phyloP scores from a whole-genome alignment of 2,329 filamentous ascomycete genomes.

The Aspergillus luchuensis region DNA sequence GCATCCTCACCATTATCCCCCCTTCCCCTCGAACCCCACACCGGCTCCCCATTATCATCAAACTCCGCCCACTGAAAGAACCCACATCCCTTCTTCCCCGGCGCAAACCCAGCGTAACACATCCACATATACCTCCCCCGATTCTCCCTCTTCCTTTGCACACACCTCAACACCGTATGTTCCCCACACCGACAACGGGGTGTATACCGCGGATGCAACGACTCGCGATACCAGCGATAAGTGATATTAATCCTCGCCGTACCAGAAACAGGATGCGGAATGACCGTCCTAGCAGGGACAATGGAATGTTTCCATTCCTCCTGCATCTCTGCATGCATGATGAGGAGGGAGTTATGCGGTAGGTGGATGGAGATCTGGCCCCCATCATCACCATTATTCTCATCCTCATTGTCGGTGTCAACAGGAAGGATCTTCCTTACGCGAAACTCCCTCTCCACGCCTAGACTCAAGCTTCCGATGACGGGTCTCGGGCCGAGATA shows the following conservation, averaged over 20 bases:
- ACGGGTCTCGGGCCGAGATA: conserved; percentile 87
- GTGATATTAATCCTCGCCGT: conserved; percentile 89
- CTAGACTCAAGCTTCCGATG: conserved; percentile 87
- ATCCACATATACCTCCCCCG: conserved; percentile 89
- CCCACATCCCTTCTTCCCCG: conserved; percentile 60
- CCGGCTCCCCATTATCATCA: conserved; percentile 79
- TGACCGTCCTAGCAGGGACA: conserved; percentile 71
- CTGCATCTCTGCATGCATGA: conserved; percentile 99
- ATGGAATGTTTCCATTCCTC: conserved; percentile 95
- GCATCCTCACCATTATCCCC: conserved; percentile 23
- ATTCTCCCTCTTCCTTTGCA: conserved; percentile 75
- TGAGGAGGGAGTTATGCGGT: conserved; percentile 86
- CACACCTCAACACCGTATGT: conserved; percentile 70
- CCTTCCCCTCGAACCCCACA: conserved; percentile 51
- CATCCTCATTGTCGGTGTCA: conserved; percentile 29
- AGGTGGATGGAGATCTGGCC: conserved; percentile 92
- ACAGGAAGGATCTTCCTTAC: conserved; percentile 72
- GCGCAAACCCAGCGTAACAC: conserved; percentile 69
- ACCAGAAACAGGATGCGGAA: conserved; percentile 79
- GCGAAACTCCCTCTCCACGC: conserved; percentile 90
- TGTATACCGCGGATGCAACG: conserved; percentile 74
- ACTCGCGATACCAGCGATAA: conserved; percentile 80
- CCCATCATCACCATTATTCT: conserved; percentile 48
- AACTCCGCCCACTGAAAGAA: conserved; percentile 88
- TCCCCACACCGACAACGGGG: conserved; percentile 76